Percentiles rank a stretch among this genome's conserved stretches.
These are phyloP conservation scores for Chaetomiaceae sp. DNA, from an alignment of 2,329 filamentous ascomycete species.

Conservation along the genomic window DNA sequence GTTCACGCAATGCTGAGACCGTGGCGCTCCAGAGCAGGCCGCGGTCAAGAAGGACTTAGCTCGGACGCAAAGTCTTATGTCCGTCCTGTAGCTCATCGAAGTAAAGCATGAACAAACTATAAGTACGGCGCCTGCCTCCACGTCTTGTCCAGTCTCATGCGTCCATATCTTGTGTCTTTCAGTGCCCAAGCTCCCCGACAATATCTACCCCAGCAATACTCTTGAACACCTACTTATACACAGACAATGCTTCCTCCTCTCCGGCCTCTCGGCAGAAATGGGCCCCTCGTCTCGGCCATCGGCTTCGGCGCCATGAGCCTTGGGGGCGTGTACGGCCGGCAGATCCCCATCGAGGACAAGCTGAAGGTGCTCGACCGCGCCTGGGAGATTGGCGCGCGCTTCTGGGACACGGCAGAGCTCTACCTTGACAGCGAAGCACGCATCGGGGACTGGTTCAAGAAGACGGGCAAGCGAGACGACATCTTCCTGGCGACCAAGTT, in stretches of 20 bases:
- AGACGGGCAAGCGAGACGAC: conserved; percentile 35
- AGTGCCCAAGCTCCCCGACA: background rate
- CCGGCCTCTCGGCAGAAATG: conserved; percentile 8
- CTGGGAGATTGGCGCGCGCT: conserved; percentile 11
- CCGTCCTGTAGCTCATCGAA: too few relatives aligned
- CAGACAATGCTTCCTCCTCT: background rate
- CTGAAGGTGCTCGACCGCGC: conserved; percentile 10
- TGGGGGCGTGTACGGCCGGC: conserved; percentile 1
- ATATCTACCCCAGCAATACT: background rate
- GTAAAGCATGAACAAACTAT: background rate
- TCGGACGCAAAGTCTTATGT: too few relatives aligned
- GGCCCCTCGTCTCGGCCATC: conserved; percentile 11
- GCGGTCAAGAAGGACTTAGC: too few relatives aligned
- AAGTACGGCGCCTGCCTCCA: too few relatives aligned
- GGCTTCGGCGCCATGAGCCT: conserved; percentile 15
- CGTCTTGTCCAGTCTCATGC: too few relatives aligned
- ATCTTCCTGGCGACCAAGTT: conserved; percentile 42
- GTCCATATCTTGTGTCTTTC: background rate
- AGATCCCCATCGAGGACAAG: conserved; percentile 1
- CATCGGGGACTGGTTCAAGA: conserved; percentile 39
- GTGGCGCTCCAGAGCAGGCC: background rate
- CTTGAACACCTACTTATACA: background rate
- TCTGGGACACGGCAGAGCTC: conserved; percentile 16
- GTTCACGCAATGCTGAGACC: background rate
- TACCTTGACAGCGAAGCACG: conserved; percentile 34